Evolutionary conservation across 2,329 filamentous ascomycete species (phyloP).

Genomic region (Ceratocystis variospora): DNA sequence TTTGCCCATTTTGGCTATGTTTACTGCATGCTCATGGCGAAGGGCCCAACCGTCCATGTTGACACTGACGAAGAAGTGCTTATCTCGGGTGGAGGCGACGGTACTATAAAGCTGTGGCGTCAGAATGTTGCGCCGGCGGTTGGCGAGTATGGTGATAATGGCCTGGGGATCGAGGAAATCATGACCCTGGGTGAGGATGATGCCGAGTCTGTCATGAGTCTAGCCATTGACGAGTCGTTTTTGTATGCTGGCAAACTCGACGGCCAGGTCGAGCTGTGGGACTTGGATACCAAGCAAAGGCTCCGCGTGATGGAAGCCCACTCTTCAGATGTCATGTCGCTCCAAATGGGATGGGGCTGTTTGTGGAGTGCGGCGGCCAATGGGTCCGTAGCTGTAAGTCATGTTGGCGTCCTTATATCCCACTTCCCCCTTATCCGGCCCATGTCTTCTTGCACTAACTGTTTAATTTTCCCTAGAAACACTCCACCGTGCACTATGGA

Average conservation of each 20-base stretch:
- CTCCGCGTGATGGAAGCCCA: constrained; percentile 74
- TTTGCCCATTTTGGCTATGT: constrained; percentile 95
- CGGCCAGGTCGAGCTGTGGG: constrained; percentile 89
- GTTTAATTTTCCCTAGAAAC: constrained; percentile 37
- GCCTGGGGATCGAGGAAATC: constrained; percentile 53
- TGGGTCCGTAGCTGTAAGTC: constrained; percentile 64
- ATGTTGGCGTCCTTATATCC: not conserved
- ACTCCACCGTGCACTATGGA: constrained; percentile 51
- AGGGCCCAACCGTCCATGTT: constrained; percentile 51
- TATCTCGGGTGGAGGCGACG: constrained; percentile 84
- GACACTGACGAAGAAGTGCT: constrained; percentile 66
- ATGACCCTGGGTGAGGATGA: constrained; percentile 49
- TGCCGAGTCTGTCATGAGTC: constrained; percentile 54
- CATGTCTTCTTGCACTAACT: not conserved
- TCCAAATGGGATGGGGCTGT: constrained; percentile 73
- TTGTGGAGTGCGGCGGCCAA: constrained; percentile 82
- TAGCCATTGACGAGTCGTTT: constrained; percentile 80
- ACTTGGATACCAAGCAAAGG: constrained; percentile 84
- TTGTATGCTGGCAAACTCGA: constrained; percentile 80
- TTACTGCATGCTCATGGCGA: constrained; percentile 84
- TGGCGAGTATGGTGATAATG: constrained; percentile 24
- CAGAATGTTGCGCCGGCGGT: constrained; percentile 30
- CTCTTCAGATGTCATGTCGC: constrained; percentile 67
- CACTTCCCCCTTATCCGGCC: not conserved
- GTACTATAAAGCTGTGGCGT: constrained; percentile 87